A percentile compares a stretch with the other conserved stretches of the same genome.
phyloP scores from a whole-genome alignment of 1,139 yeast genomes.

The Protomyces pachydermus region DNA sequence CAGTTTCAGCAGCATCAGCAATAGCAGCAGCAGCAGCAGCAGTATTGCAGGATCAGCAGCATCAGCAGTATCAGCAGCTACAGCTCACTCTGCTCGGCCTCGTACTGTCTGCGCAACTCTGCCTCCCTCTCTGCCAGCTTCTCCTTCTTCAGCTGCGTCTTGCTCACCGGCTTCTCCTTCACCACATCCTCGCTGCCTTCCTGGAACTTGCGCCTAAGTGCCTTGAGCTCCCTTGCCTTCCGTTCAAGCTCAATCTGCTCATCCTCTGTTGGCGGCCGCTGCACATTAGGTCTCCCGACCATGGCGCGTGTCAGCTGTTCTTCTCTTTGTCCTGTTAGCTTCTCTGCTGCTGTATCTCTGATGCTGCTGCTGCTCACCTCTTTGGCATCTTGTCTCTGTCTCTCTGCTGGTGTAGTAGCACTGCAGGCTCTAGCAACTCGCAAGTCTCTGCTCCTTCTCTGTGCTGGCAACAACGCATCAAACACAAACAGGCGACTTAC shows the following conservation, averaged over 20 bases:
- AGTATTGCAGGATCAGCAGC: too few relatives aligned
- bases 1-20: too few relatives aligned
- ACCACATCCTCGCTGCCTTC: constrained; percentile 22
- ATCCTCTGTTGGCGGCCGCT: constrained; percentile 13
- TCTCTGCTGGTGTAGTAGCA: neutral
- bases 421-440: too few relatives aligned
- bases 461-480: neutral
- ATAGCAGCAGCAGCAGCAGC: too few relatives aligned
- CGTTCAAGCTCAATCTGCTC: constrained; percentile 20
- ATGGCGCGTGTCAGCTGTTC: constrained; percentile 24
- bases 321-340: neutral
- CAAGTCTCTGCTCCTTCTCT: neutral
- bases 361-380: neutral
- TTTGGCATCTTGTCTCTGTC: constrained; percentile 8
- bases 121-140: constrained; percentile 18
- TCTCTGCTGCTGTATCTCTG: neutral
- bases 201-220: constrained; percentile 17
- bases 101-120: constrained; percentile 6
- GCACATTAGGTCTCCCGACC: constrained; percentile 19
- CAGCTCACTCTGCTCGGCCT: neutral
- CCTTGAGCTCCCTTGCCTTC: constrained; percentile 15
- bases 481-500: neutral
- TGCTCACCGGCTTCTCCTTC: constrained; percentile 13
- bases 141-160: constrained; percentile 19
- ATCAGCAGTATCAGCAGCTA: too few relatives aligned